These are phyloP conservation scores for Gigaspora rosea DNA, from an alignment of 192 early-diverging fungal species.

Conservation along the genomic window DNA sequence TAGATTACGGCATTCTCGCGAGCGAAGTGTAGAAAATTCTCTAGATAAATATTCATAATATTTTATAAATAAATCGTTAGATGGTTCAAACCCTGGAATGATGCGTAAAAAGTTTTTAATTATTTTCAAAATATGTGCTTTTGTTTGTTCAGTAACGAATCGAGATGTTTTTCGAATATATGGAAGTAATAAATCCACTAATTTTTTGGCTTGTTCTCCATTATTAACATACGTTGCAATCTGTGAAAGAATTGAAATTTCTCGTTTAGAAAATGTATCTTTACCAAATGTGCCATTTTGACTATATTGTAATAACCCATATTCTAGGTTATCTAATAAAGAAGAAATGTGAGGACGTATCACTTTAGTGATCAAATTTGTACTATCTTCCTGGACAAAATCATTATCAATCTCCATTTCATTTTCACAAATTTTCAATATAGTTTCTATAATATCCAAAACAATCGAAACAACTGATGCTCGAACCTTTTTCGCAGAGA, in stretches of 20 bases:
- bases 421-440: conserved; percentile 62
- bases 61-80: conserved; percentile 44
- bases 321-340: conserved; percentile 62
- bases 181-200: conserved; percentile 84
- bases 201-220: conserved; percentile 61
- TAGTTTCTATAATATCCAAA: conserved; percentile 70
- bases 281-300: conserved; percentile 52
- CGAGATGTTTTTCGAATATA: conserved; percentile 70
- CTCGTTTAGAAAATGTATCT: conserved; percentile 60
- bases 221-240: conserved; percentile 73
- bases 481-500: conserved; percentile 81
- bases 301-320: conserved; percentile 48
- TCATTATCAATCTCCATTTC: conserved; percentile 41
- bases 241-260: conserved; percentile 79
- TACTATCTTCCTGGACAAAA: conserved; percentile 32
- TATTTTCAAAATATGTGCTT: conserved; percentile 81
- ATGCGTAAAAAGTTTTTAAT: conserved; percentile 77
- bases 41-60: conserved; percentile 71
- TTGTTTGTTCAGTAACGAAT: conserved; percentile 76
- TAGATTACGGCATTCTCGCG: conserved; percentile 62
- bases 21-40: conserved; percentile 69
- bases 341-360: conserved; percentile 57
- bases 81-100: conserved; percentile 55
- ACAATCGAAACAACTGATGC: conserved; percentile 70
- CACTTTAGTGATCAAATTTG: conserved; percentile 45